These are phyloP conservation scores for Nicotiana tomentosiformis DNA, from an alignment of 257 asterid genomes.

Conservation along the genomic window DNA sequence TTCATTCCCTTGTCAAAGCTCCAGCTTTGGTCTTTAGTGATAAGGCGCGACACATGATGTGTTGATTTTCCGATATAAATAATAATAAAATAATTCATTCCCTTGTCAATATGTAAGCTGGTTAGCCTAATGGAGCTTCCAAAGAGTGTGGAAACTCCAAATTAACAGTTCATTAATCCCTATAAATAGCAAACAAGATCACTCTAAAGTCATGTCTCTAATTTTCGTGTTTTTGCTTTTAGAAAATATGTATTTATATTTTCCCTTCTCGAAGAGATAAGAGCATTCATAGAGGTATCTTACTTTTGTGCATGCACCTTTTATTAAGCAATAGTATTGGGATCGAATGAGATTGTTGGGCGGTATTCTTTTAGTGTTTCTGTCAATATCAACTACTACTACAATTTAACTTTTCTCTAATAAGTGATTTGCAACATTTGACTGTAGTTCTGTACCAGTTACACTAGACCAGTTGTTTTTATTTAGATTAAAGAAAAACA, in stretches of 20 bases:
- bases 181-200: not conserved
- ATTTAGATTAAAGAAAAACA: not conserved
- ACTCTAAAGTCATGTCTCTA: not conserved
- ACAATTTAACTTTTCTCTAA: not conserved
- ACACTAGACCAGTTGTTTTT: not conserved
- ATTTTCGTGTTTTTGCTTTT: not conserved
- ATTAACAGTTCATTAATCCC: not conserved
- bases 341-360: not conserved
- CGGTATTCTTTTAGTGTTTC: not conserved
- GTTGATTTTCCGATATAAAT: too few relatives aligned
- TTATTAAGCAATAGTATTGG: not conserved
- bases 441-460: not conserved
- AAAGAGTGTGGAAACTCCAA: not conserved
- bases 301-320: constrained; percentile 1
- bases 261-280: not conserved
- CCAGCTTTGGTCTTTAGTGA: too few relatives aligned
- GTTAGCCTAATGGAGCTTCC: not conserved
- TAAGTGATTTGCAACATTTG: not conserved
- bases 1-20: too few relatives aligned
- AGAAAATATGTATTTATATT: not conserved
- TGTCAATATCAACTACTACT: not conserved
- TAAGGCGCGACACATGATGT: too few relatives aligned
- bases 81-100: too few relatives aligned
- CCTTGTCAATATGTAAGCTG: not conserved
- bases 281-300: constrained; percentile 3